phyloP scores from a whole-genome alignment of 2,329 filamentous ascomycete species.

The Colletotrichum navitas region DNA sequence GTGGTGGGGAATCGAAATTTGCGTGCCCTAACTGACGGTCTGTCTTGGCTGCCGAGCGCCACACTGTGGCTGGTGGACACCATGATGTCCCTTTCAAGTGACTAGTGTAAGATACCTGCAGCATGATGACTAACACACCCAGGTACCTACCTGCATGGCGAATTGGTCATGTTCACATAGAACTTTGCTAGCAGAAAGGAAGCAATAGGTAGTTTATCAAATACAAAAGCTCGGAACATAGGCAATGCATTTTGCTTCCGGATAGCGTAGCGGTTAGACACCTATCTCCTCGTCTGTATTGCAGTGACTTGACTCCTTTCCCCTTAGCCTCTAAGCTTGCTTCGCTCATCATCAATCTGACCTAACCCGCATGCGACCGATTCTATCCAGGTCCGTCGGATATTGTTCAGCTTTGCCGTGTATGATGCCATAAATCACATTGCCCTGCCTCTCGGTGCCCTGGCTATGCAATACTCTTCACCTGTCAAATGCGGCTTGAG shows the following conservation, averaged over 20 bases:
- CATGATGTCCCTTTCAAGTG: background rate
- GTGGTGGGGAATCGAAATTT: conserved; percentile 43
- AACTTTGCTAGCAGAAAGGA: background rate
- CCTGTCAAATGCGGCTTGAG: background rate
- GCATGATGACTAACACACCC: too few relatives aligned
- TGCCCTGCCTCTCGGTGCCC: background rate
- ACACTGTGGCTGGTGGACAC: background rate
- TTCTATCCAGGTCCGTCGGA: background rate
- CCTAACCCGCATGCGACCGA: background rate
- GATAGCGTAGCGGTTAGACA: background rate
- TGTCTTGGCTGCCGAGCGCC: conserved; percentile 11
- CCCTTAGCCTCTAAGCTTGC: background rate
- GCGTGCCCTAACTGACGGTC: conserved; percentile 45
- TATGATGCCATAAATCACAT: background rate
- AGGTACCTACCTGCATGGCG: background rate
- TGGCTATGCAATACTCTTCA: background rate
- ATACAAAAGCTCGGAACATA: background rate
- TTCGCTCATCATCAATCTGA: background rate
- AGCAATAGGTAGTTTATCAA: background rate
- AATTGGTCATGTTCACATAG: background rate
- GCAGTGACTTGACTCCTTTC: background rate
- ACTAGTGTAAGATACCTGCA: background rate
- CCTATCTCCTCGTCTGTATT: too few relatives aligned
- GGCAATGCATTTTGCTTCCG: background rate
- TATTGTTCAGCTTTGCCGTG: background rate